Evolutionary conservation across 2,329 filamentous ascomycete genomes (phyloP).

Genomic region (Knoxdaviesia capensis): DNA sequence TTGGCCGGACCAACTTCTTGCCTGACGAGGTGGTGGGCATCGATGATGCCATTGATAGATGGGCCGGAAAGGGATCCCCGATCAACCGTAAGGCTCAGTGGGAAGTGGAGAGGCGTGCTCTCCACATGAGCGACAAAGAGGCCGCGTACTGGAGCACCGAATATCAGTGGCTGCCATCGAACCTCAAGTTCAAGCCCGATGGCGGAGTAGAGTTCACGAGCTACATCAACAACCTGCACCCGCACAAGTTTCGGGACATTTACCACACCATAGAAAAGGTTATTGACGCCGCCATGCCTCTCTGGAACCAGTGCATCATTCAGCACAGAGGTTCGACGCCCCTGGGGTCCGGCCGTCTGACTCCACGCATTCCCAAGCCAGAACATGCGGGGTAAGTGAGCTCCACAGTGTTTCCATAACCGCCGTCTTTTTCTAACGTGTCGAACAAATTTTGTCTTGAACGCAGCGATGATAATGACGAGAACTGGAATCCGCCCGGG

Average conservation of each 20-base stretch:
- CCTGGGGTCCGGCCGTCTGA: slow-evolving; percentile 3
- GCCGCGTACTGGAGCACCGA: slow-evolving; percentile 10
- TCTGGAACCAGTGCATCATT: slow-evolving; percentile 27
- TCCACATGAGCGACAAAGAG: too few relatives aligned
- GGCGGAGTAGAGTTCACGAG: slow-evolving; percentile 16
- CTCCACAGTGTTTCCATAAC: background rate
- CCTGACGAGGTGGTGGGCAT: slow-evolving; percentile 14
- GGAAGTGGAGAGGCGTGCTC: background rate
- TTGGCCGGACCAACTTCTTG: slow-evolving; percentile 22
- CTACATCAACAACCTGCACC: slow-evolving; percentile 27
- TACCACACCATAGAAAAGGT: slow-evolving; percentile 17
- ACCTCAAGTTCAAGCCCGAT: slow-evolving; percentile 17
- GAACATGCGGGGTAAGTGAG: background rate
- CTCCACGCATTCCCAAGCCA: background rate
- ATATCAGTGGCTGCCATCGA: slow-evolving; percentile 11
- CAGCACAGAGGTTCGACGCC: slow-evolving; percentile 14
- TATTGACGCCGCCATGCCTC: slow-evolving; percentile 15
- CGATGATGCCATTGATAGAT: slow-evolving; percentile 8
- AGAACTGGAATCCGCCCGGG: slow-evolving; percentile 3
- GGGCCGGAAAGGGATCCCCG: slow-evolving; percentile 9
- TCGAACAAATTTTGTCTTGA: background rate
- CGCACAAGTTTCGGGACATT: slow-evolving; percentile 9
- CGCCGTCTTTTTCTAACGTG: background rate
- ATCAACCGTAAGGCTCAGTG: too few relatives aligned
- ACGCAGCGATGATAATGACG: slow-evolving; percentile 3